A percentile compares a stretch with the other conserved stretches of the same genome.
These are phyloP conservation scores for Paxillus rubicundulus DNA, from an alignment of 768 basidiomycete species.

Conservation along the genomic window DNA sequence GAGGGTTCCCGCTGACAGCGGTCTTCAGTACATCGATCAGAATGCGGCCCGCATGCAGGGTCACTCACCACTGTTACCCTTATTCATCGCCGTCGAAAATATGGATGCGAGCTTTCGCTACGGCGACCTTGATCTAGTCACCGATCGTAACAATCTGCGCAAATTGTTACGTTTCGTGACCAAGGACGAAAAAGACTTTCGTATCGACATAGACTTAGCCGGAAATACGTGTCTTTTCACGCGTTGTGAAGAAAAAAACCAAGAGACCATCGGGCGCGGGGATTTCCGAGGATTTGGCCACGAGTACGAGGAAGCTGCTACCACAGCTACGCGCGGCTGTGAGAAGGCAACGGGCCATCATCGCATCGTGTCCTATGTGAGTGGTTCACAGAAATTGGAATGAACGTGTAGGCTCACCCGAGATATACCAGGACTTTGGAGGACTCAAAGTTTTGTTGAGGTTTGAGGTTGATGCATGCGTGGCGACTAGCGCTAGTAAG, in stretches of 20 bases:
- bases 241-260: constrained; percentile 43
- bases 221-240: constrained; percentile 57
- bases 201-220: constrained; percentile 62
- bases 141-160: constrained; percentile 59
- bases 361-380: constrained; percentile 55
- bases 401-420: background rate
- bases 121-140: constrained; percentile 40
- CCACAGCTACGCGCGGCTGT: constrained; percentile 44
- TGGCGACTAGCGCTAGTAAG: background rate
- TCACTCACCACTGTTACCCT: constrained; percentile 42
- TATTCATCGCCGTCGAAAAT: constrained; percentile 51
- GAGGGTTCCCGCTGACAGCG: constrained; percentile 50
- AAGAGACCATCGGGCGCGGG: constrained; percentile 4
- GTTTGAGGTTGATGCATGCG: constrained; percentile 47
- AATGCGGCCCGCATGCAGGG: constrained; percentile 42
- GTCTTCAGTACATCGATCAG: constrained; percentile 49
- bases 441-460: constrained; percentile 54
- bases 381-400: constrained; percentile 12
- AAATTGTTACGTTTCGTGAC: constrained; percentile 57
- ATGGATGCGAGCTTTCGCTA: constrained; percentile 7
- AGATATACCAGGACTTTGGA: constrained; percentile 42
- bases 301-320: constrained; percentile 57
- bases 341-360: constrained; percentile 52
- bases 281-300: constrained; percentile 48
- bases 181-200: constrained; percentile 41